Percentiles rank a stretch among this genome's conserved stretches.
These are phyloP conservation scores for Hawksworthiomyces lignivorus DNA, from an alignment of 2,329 filamentous ascomycete species.

Conservation along the genomic window DNA sequence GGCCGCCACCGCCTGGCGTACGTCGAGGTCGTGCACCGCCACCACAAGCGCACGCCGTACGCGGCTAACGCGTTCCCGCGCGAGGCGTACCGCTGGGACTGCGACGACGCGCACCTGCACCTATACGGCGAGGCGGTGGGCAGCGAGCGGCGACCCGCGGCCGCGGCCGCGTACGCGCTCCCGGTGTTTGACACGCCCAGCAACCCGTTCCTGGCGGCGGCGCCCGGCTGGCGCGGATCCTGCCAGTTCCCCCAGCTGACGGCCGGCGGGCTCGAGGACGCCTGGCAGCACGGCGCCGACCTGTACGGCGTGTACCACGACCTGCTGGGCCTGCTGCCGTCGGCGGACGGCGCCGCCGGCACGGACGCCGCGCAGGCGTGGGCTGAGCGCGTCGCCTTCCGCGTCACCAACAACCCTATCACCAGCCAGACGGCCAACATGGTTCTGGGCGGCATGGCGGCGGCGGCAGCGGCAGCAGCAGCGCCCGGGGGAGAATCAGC, in stretches of 20 bases:
- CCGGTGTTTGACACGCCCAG: constrained; percentile 41
- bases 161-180: constrained; percentile 27
- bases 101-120: constrained; percentile 61
- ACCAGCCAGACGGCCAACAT: constrained; percentile 74
- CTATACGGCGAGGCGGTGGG: constrained; percentile 52
- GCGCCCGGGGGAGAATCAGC: too few species aligned
- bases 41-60: constrained; percentile 81
- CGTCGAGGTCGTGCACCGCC: constrained; percentile 72
- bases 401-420: constrained; percentile 76
- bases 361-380: constrained; percentile 27
- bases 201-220: constrained; percentile 58
- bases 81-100: constrained; percentile 67
- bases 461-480: constrained; percentile 28
- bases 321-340: constrained; percentile 60
- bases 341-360: constrained; percentile 25
- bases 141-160: constrained; percentile 32
- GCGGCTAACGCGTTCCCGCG: constrained; percentile 67
- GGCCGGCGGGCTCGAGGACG: constrained; percentile 61
- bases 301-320: constrained; percentile 69
- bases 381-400: constrained; percentile 46
- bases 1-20: constrained; percentile 47
- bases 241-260: constrained; percentile 82
- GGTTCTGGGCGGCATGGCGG: constrained; percentile 64
- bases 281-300: constrained; percentile 68
- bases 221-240: constrained; percentile 60